Conservation (phyloP, 2,329 filamentous ascomycete genomes). For the Clarireedia paspali region DNA sequence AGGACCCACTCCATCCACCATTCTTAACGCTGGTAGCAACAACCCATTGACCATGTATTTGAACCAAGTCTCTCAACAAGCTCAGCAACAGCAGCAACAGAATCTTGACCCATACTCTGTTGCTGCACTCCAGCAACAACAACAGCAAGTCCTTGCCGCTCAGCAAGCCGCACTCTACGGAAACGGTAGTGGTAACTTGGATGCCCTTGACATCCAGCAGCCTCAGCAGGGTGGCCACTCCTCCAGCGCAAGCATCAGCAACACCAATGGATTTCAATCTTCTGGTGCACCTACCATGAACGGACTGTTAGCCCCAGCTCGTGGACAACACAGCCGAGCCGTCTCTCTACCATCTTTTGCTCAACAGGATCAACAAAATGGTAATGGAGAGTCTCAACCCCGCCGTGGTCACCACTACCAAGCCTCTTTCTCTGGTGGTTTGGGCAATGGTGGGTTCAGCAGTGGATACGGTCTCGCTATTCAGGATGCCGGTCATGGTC, state of each 20-base stretch:
- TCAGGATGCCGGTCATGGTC: slow-evolving; percentile 46
- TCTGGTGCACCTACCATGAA: slow-evolving; percentile 58
- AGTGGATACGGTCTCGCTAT: slow-evolving; percentile 53
- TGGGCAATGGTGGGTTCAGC: slow-evolving; percentile 20
- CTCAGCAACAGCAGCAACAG: slow-evolving; percentile 55
- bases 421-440: slow-evolving; percentile 40
- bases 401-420: slow-evolving; percentile 58
- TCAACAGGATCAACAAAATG: slow-evolving; percentile 39
- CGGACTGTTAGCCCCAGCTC: slow-evolving; percentile 67
- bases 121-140: slow-evolving; percentile 47
- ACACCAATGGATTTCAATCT: slow-evolving; percentile 43
- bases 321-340: slow-evolving; percentile 57
- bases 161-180: slow-evolving; percentile 75
- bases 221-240: slow-evolving; percentile 57
- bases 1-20: slow-evolving; percentile 57
- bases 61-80: slow-evolving; percentile 69
- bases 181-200: slow-evolving; percentile 48
- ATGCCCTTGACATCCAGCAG: slow-evolving; percentile 50
- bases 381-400: slow-evolving; percentile 32
- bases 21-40: slow-evolving; percentile 71
- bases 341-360: slow-evolving; percentile 76
- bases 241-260: slow-evolving; percentile 54
- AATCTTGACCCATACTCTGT: slow-evolving; percentile 37
- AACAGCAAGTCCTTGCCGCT: slow-evolving; percentile 61
- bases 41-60: slow-evolving; percentile 93